Conservation (phyloP, 208 protist genomes). For the Phytomonas francai region DNA sequence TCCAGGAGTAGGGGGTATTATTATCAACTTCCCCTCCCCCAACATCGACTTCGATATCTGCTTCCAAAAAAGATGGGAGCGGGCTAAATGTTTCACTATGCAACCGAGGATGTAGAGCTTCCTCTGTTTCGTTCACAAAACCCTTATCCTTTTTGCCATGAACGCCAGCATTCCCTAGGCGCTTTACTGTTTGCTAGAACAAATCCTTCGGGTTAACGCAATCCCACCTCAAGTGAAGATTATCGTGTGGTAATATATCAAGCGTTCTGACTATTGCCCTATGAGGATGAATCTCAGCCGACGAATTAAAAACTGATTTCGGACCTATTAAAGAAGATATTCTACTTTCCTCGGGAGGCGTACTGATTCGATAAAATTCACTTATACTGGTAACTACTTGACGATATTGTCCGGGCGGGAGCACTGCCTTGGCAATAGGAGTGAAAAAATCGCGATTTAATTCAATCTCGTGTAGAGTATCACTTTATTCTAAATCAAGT, state of each 20-base stretch:
- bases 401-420: not conserved
- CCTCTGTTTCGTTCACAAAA: not conserved
- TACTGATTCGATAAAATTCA: not conserved
- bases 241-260: not conserved
- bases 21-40: not conserved
- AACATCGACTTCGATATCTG: not conserved
- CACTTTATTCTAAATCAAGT: not conserved
- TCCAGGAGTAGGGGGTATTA: not conserved
- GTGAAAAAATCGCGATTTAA: not conserved
- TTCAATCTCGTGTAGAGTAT: not conserved
- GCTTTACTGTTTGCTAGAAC: not conserved
- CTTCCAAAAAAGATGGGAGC: not conserved
- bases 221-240: not conserved
- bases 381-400: not conserved
- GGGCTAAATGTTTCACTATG: not conserved
- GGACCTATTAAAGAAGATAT: not conserved
- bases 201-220: not conserved
- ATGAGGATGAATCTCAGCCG: not conserved
- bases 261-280: not conserved
- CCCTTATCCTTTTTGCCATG: not conserved
- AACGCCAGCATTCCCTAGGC: not conserved
- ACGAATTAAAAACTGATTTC: not conserved
- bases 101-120: not conserved
- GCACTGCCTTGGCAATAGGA: not conserved
- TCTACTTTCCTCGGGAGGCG: not conserved